These are phyloP conservation scores for Grammothele lineata DNA, from an alignment of 768 basidiomycete genomes.

Conservation along the genomic window DNA sequence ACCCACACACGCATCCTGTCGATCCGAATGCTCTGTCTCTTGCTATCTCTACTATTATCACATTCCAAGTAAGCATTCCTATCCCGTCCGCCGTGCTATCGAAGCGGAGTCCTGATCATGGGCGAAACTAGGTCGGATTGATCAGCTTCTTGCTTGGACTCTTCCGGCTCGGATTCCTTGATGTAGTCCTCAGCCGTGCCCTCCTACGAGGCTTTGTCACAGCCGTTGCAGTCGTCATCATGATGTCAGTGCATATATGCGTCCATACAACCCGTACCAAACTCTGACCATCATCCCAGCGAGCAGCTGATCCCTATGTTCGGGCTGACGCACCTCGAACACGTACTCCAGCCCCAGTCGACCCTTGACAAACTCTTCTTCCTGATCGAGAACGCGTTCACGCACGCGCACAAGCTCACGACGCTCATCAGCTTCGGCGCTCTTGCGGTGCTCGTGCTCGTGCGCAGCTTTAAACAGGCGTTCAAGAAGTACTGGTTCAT, in stretches of 20 bases:
- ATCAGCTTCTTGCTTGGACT: constrained; percentile 85
- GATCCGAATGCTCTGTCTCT: constrained; percentile 54
- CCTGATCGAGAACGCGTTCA: constrained; percentile 53
- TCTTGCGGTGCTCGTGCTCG: constrained; percentile 57
- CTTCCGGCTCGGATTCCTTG: constrained; percentile 87
- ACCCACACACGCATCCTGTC: constrained; percentile 25
- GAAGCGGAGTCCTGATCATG: no score
- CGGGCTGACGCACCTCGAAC: constrained; percentile 60
- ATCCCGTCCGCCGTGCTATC: no score
- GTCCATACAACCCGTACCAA: no score
- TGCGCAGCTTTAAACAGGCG: constrained; percentile 52
- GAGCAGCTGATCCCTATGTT: constrained; percentile 91
- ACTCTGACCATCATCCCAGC: constrained; percentile 30
- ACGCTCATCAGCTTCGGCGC: constrained; percentile 71
- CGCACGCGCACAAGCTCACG: constrained; percentile 61
- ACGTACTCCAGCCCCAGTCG: constrained; percentile 52
- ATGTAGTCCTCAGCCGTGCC: constrained; percentile 88
- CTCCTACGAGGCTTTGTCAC: constrained; percentile 84
- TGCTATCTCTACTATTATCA: constrained; percentile 75
- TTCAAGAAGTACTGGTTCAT: constrained; percentile 67
- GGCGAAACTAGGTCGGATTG: constrained; percentile 62
- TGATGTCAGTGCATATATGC: constrained; percentile 51
- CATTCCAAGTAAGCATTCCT: constrained; percentile 59
- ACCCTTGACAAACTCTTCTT: constrained; percentile 79
- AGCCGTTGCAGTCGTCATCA: constrained; percentile 81